Base-by-base conservation (phyloP, 2,329 filamentous ascomycete species). In the Cladosporium sp. region DNA sequence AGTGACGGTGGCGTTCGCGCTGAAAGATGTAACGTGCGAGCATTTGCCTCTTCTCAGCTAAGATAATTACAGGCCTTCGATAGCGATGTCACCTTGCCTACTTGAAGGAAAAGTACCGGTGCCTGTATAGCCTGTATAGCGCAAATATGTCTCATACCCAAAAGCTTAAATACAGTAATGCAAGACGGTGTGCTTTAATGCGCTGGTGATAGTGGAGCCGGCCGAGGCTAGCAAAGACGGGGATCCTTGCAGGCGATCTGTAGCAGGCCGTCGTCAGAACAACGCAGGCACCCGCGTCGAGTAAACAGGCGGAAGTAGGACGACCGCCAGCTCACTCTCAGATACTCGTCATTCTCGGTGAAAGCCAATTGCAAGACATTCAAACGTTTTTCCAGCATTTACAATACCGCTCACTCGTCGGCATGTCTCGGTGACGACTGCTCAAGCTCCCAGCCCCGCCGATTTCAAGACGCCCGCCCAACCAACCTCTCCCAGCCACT, bases 351-450 rank as follows among this genome's bases (percentile, higher is more conserved):
- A 30, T 47, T 30, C 4, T 12, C 22, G 2, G 12, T 12, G 8
- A 47, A 55, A 47, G 52, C 17, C 52, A 45, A 47, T 55, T 47
- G 39, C 52, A 45, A 47, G 51, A 55, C 51, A 55, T 47, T 43
- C 17, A 36, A 45, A 55, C 40, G 40, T 14, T 17, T 22, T 28
- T 8, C 52, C 52, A 55, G 52, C 39, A 20, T n/a, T 19, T 15
- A 30, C 14, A 42, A 40, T 11, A 40, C 20, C 22, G 47, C 43
- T 30, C 43, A 30, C 43, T 30, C 30, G 30, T 52, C 50, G 50
- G 50, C 50, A 55, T 30, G 51, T 55, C 22, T 58, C 55, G 38
- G 37, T 51, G 42, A 42, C 43, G 37, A 37, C 19, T 45, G 22
- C 22, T 22, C 42, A 45, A 30, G 22, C 15, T 30, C 43, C 43